phyloP scores from a whole-genome alignment of 768 basidiomycete genomes.

The Boletus edulis region DNA sequence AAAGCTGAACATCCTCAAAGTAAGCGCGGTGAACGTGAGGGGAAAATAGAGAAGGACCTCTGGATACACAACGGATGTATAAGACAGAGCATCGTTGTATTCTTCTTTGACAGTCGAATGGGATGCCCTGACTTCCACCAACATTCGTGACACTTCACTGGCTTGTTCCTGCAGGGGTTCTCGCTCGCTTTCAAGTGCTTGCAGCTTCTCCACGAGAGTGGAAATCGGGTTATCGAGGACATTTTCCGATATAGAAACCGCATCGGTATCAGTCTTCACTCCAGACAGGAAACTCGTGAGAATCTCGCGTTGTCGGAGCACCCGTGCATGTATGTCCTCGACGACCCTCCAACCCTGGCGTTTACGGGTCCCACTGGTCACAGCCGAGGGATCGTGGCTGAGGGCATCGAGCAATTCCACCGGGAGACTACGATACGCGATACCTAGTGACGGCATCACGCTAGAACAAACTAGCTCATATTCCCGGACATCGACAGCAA shows the following conservation, averaged over 20 bases:
- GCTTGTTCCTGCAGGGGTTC: conserved; percentile 45
- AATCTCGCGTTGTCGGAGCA: conserved; percentile 57
- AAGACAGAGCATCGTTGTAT: conserved; percentile 62
- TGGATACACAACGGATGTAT: conserved; percentile 76
- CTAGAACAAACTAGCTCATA: conserved; percentile 60
- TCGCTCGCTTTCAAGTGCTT: conserved; percentile 47
- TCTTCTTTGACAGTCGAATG: conserved; percentile 59
- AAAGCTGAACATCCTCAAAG: conserved; percentile 45
- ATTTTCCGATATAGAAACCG: conserved; percentile 29
- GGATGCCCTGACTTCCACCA: conserved; percentile 52
- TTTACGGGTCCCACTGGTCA: conserved; percentile 62
- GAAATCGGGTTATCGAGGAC: conserved; percentile 55
- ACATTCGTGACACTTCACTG: conserved; percentile 44
- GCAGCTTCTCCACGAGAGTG: conserved; percentile 47
- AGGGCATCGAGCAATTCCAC: conserved; percentile 71
- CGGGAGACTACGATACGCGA: conserved; percentile 50
- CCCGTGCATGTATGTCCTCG: conserved; percentile 68
- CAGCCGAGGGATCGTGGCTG: conserved; percentile 74
- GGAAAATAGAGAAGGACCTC: conserved; percentile 46
- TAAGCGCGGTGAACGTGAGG: background rate
- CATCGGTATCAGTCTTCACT: background rate
- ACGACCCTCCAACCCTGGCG: conserved; percentile 68
- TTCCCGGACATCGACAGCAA: conserved; percentile 60
- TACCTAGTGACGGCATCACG: conserved; percentile 46
- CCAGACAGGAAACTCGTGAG: conserved; percentile 46